phyloP scores from a whole-genome alignment of 345 rosid genomes.

The Euphorbia lathyris region DNA sequence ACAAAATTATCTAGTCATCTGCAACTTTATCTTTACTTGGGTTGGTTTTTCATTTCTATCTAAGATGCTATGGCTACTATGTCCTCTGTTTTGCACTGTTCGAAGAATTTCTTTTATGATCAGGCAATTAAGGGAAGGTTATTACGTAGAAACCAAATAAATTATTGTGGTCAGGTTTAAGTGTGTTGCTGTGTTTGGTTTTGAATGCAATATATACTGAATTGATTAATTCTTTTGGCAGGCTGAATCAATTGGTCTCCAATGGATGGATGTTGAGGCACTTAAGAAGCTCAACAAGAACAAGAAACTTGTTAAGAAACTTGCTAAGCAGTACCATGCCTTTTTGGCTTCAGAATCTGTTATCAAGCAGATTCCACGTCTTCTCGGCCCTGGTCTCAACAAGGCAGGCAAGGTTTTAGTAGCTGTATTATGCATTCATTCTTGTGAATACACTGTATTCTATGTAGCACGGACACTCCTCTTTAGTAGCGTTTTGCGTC shows the following conservation, averaged over 20 bases:
- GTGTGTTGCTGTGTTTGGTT: too few species aligned
- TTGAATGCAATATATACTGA: background rate
- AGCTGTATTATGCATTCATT: too few species aligned
- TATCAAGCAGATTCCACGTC: conserved; percentile 44
- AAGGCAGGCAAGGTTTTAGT: conserved; percentile 38
- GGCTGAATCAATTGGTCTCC: conserved; percentile 32
- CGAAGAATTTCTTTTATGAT: too few species aligned
- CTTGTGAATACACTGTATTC: too few species aligned
- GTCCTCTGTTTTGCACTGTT: too few species aligned
- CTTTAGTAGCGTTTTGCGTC: too few species aligned
- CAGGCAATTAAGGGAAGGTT: too few species aligned
- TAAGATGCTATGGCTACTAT: background rate
- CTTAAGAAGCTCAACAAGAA: conserved; percentile 42
- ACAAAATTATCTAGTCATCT: background rate
- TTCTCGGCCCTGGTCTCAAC: conserved; percentile 44
- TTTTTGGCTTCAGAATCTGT: conserved; percentile 42
- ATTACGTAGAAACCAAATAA: too few species aligned
- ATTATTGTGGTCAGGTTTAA: background rate
- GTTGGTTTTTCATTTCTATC: background rate
- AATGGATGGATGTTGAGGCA: conserved; percentile 39
- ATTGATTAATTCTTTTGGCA: background rate
- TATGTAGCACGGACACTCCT: too few species aligned
- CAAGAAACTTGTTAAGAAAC: conserved; percentile 41
- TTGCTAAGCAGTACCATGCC: conserved; percentile 39
- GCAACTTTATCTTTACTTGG: background rate